Evolutionary conservation across 208 protist genomes (phyloP), one percentile per base, ranked within the genome.

Genomic region (Crithidia sp.): DNA sequence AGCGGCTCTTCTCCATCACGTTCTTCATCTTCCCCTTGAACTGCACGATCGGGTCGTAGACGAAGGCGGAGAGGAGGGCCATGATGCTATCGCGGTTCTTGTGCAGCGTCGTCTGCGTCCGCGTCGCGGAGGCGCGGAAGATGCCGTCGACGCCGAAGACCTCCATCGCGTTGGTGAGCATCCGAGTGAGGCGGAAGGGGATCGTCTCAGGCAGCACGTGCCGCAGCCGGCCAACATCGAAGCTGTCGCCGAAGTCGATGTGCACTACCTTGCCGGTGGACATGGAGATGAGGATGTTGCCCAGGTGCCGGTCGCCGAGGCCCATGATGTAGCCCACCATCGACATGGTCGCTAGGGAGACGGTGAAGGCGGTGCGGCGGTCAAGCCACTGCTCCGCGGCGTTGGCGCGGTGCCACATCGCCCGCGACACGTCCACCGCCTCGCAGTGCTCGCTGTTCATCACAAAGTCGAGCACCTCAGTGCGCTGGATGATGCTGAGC

Each of bases 241-340:
- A 99, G 84, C 99, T 99, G 85, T 99, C 99, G 49, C 99, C 99
- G 90, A 99, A 99, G 90, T 99, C 99, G 81, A 99, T 99, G 89
- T 99, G 99, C 36, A 99, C 88, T 74, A 99, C 93, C 74, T 99
- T 98, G 53, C 99, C 99, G 7, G 98, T 98, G 36, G 91, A 86
- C 75, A 98, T 97, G 69, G 99, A 95, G 13, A 99, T 90, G 86
- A 99, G 99, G 13, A 99, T 95, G 88, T 99, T 99, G 59, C 89
- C 96, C 9, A 99, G 98, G 79, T 99, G 99, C 7, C 99, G 92
- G 84, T 99, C 99, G 47, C 99, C 99, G 16, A 99, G 91, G 19
- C 98, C 85, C 36, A 97, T 71, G 19, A 98, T 88, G 79, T 98
- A 97, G 37, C 94, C 94, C 10, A 98, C 98, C 94, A 99, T 99